Percentiles rank a stretch among this genome's conserved stretches.
Evolutionary conservation across 208 protist genomes (phyloP).

Genomic region (Acanthamoeba castellanii): DNA sequence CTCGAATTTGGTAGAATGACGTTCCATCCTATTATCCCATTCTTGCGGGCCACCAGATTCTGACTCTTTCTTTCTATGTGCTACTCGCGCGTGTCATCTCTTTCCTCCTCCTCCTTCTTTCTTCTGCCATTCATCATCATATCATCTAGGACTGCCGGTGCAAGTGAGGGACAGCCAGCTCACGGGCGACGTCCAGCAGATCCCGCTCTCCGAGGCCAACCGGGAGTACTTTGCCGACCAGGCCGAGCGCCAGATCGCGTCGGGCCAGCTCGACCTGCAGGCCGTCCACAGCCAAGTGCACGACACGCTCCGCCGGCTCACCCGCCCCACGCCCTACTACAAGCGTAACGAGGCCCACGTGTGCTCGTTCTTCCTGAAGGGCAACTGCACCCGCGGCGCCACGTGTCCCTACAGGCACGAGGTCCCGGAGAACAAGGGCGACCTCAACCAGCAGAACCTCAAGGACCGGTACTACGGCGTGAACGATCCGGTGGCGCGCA

Average conservation of each 20-base stretch:
- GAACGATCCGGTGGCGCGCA: slow-evolving; percentile 91
- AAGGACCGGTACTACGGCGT: slow-evolving; percentile 91
- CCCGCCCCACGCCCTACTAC: slow-evolving; percentile 78
- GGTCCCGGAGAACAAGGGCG: slow-evolving; percentile 82
- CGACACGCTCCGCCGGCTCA: slow-evolving; percentile 76
- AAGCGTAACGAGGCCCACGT: slow-evolving; percentile 85
- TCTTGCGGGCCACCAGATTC: neutral
- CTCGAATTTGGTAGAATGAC: slow-evolving; percentile 88
- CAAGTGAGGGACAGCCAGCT: slow-evolving; percentile 90
- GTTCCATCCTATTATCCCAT: slow-evolving; percentile 40
- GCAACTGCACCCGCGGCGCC: slow-evolving; percentile 90
- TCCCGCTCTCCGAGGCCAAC: slow-evolving; percentile 85
- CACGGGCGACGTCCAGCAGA: slow-evolving; percentile 46
- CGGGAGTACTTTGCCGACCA: slow-evolving; percentile 82
- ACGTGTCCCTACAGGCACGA: slow-evolving; percentile 90
- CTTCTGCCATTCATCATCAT: neutral
- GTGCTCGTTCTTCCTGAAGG: slow-evolving; percentile 92
- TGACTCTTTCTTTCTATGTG: neutral
- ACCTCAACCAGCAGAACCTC: slow-evolving; percentile 90
- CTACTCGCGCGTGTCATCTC: neutral
- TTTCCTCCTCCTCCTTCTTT: neutral
- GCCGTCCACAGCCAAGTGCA: slow-evolving; percentile 32
- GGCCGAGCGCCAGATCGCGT: slow-evolving; percentile 43
- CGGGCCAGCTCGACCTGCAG: slow-evolving; percentile 50
- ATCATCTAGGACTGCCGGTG: slow-evolving; percentile 87